Conservation (phyloP, 2,329 filamentous ascomycete genomes). For the Diaporthe sp. region DNA sequence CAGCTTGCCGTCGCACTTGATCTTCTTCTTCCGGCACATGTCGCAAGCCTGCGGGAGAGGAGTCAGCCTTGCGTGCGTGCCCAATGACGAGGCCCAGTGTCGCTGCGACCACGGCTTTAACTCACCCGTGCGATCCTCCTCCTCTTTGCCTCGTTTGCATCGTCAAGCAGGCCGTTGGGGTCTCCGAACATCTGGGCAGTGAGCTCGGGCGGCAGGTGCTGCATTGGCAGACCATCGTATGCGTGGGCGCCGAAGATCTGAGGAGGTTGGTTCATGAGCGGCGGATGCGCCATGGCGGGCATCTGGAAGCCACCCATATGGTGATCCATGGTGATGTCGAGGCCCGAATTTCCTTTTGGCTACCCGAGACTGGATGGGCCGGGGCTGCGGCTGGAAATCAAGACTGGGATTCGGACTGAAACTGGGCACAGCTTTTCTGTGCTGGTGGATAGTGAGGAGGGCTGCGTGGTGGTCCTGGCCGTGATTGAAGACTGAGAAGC, state of each 20-base stretch:
- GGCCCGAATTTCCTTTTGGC: not conserved
- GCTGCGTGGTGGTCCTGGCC: not conserved
- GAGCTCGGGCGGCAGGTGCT: constrained; percentile 67
- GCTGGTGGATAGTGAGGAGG: not conserved
- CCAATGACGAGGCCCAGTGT: constrained; percentile 33
- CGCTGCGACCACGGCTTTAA: constrained; percentile 32
- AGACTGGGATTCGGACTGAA: not conserved
- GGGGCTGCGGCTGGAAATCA: not conserved
- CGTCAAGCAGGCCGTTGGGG: constrained; percentile 68
- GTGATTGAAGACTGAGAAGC: not conserved
- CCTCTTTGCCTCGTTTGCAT: constrained; percentile 86
- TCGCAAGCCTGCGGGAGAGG: constrained; percentile 79
- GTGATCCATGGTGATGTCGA: constrained; percentile 58
- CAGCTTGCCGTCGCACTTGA: constrained; percentile 97
- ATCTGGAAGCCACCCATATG: constrained; percentile 70
- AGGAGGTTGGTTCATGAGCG: constrained; percentile 75
- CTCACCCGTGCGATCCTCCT: constrained; percentile 88
- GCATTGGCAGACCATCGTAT: constrained; percentile 70
- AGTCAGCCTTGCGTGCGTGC: constrained; percentile 35
- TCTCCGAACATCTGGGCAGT: constrained; percentile 72
- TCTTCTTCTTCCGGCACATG: constrained; percentile 97
- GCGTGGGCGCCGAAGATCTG: constrained; percentile 77
- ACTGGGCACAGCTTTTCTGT: not conserved
- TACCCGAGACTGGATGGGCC: not conserved
- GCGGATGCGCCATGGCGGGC: constrained; percentile 63